Conservation (phyloP, 2,329 filamentous ascomycete genomes). For the Parastagonospora nodorum region DNA sequence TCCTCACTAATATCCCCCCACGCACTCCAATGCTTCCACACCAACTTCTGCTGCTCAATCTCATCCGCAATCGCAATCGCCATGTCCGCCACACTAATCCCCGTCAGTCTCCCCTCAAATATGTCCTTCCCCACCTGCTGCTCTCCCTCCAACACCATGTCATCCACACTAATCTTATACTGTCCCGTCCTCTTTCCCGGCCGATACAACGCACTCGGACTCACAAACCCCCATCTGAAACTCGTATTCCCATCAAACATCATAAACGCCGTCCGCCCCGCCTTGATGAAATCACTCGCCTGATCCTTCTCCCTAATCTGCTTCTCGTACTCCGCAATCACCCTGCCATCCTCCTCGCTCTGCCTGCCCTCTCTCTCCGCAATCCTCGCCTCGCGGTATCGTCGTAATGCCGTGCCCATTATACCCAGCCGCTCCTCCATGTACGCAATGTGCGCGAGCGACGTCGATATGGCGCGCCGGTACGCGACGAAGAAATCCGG, state of each 20-base stretch:
- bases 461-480: slow-evolving; percentile 40
- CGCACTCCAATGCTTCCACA: slow-evolving; percentile 41
- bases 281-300: slow-evolving; percentile 39
- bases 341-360: slow-evolving; percentile 17
- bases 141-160: slow-evolving; percentile 35
- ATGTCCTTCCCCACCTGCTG: slow-evolving; percentile 26
- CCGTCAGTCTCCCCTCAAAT: slow-evolving; percentile 38
- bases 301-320: slow-evolving; percentile 27
- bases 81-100: slow-evolving; percentile 42
- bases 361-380: slow-evolving; percentile 18
- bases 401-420: slow-evolving; percentile 31
- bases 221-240: slow-evolving; percentile 43
- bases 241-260: slow-evolving; percentile 43
- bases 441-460: slow-evolving; percentile 40
- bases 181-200: slow-evolving; percentile 39
- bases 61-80: slow-evolving; percentile 45
- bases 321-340: slow-evolving; percentile 31
- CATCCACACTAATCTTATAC: slow-evolving; percentile 40
- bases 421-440: slow-evolving; percentile 43
- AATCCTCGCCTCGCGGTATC: slow-evolving; percentile 33
- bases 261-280: slow-evolving; percentile 41
- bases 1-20: slow-evolving; percentile 37
- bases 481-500: slow-evolving; percentile 44
- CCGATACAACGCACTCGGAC: slow-evolving; percentile 39
- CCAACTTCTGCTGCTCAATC: slow-evolving; percentile 31